Evolutionary conservation across 148 eudicot species (phyloP).

Genomic region (Fagopyrum esculentum): DNA sequence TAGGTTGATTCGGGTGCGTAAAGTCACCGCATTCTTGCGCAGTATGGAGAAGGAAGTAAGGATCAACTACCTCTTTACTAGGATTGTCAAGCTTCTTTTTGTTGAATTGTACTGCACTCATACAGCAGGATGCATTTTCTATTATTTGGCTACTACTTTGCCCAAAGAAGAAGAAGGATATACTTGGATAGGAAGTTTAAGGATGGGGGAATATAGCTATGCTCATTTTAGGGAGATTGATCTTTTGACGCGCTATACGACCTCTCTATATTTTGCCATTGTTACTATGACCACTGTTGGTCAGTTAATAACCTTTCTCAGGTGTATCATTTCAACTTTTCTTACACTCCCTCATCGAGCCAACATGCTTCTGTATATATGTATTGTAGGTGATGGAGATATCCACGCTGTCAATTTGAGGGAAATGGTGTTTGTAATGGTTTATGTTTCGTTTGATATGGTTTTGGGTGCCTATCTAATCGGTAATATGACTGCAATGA

Average conservation of each 20-base stretch:
- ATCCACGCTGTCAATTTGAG: conserved; percentile 70
- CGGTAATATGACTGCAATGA: conserved; percentile 70
- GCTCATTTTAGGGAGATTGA: conserved; percentile 73
- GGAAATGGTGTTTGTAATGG: conserved; percentile 78
- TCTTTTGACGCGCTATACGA: conserved; percentile 64
- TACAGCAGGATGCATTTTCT: conserved; percentile 95
- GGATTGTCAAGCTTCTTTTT: conserved; percentile 67
- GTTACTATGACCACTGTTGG: conserved; percentile 98
- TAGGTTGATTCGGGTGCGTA: conserved; percentile 69
- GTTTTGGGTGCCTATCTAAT: conserved; percentile 65
- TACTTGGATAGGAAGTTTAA: conserved; percentile 97
- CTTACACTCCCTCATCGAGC: too few relatives aligned
- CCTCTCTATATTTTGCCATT: conserved; percentile 81
- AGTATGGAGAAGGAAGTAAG: conserved; percentile 89
- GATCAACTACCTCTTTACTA: conserved; percentile 66
- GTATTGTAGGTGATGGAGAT: conserved; percentile 60
- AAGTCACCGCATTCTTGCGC: conserved; percentile 42
- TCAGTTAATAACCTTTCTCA: conserved; percentile 22
- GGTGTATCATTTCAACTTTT: too few relatives aligned
- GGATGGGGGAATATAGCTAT: conserved; percentile 75
- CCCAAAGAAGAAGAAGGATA: conserved; percentile 71
- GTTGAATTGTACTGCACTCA: conserved; percentile 97
- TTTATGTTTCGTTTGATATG: conserved; percentile 75
- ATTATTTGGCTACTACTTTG: conserved; percentile 79
- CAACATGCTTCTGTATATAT: neutral